A percentile compares a stretch with the other conserved stretches of the same genome.
These are phyloP conservation scores for Chlorella sp. DNA, from an alignment of 139 green algal genomes.

Conservation along the genomic window DNA sequence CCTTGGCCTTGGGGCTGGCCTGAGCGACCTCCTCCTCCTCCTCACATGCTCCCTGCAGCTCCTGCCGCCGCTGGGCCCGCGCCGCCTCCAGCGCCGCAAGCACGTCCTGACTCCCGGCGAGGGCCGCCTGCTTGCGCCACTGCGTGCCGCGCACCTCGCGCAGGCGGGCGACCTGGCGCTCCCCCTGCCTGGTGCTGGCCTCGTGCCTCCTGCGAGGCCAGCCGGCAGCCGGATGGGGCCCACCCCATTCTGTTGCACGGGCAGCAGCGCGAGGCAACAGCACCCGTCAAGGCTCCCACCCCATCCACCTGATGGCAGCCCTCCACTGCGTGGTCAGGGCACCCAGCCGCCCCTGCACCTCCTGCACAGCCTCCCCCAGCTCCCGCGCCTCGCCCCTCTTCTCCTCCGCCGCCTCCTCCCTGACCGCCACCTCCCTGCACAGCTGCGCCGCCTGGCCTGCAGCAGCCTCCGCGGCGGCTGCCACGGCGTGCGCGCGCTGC, in stretches of 20 bases:
- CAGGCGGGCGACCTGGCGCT: background rate
- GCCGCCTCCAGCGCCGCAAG: background rate
- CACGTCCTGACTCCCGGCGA: no score
- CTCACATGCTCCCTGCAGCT: background rate
- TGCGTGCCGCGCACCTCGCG: no score
- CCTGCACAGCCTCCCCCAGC: background rate
- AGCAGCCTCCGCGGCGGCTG: background rate
- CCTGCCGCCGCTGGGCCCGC: background rate
- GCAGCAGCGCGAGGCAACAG: no score
- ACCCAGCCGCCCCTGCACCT: background rate
- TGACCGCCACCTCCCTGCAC: background rate
- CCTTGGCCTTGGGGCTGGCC: background rate
- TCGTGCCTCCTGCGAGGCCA: slow-evolving; percentile 8
- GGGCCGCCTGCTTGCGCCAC: no score
- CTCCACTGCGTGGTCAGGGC: no score
- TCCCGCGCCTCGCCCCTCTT: background rate
- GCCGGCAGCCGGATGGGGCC: no score
- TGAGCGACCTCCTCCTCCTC: no score
- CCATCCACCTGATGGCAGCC: no score
- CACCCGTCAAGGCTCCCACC: no score
- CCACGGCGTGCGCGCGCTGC: background rate
- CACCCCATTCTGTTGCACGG: no score
- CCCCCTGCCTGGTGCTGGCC: background rate
- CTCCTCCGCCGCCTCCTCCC: background rate
- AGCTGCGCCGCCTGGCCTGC: background rate